A percentile compares a stretch with the other conserved stretches of the same genome.
These are phyloP conservation scores for Didymella sp. DNA, from an alignment of 2,329 filamentous ascomycete genomes.

Conservation along the genomic window DNA sequence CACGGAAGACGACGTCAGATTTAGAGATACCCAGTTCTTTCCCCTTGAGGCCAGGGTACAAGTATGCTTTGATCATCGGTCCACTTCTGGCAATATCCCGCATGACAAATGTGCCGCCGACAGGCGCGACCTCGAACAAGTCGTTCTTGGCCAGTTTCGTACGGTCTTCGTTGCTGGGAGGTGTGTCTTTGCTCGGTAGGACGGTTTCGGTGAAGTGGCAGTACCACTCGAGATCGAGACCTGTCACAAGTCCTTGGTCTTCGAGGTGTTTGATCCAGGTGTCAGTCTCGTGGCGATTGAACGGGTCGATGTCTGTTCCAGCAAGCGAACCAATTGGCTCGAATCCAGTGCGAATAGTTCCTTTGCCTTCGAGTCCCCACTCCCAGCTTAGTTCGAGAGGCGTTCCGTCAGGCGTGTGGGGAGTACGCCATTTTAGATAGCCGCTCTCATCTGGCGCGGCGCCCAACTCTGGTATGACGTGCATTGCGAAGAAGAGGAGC, in stretches of 20 bases:
- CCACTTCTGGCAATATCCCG: constrained; percentile 16
- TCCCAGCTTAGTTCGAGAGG: constrained; percentile 24
- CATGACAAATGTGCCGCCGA: constrained; percentile 24
- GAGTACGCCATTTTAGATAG: constrained; percentile 16
- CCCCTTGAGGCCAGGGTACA: constrained; percentile 19
- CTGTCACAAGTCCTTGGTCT: constrained; percentile 15
- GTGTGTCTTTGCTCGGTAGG: constrained; percentile 8
- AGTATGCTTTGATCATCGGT: constrained; percentile 22
- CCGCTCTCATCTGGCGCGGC: constrained; percentile 13
- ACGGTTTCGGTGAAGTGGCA: constrained; percentile 12
- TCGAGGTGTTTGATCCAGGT: constrained; percentile 19
- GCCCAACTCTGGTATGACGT: constrained; percentile 17
- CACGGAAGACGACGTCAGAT: constrained; percentile 12
- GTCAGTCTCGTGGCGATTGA: constrained; percentile 19
- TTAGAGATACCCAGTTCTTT: constrained; percentile 19
- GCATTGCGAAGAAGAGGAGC: constrained; percentile 20
- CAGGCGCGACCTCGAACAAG: constrained; percentile 20
- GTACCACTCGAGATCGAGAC: constrained; percentile 24
- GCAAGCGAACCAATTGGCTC: constrained; percentile 22
- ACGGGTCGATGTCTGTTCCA: constrained; percentile 16
- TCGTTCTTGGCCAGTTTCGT: constrained; percentile 16
- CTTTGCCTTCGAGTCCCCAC: constrained; percentile 23
- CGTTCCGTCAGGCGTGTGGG: constrained; percentile 24
- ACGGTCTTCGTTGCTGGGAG: constrained; percentile 5
- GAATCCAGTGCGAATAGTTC: constrained; percentile 20